A percentile compares a stretch with the other conserved stretches of the same genome.
Conservation (phyloP, 1,284 basidiomycete genomes). For the Trichosporon asahii region DNA sequence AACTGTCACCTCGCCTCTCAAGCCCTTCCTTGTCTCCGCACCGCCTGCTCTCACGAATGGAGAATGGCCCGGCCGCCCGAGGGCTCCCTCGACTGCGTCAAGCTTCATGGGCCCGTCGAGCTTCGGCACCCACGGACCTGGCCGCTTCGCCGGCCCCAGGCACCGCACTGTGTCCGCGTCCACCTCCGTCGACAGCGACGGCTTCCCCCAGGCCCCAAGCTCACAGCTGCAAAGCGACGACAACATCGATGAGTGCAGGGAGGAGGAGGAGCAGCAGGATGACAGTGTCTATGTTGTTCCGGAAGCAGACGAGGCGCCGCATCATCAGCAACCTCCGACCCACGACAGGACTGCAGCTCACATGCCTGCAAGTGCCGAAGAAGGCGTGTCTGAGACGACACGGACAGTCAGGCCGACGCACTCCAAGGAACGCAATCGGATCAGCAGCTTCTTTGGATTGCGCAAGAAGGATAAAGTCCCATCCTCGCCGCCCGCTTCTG, state of each 20-base stretch:
- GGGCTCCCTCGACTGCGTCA: neutral
- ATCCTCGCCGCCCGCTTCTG: constrained; percentile 1
- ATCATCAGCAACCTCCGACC: neutral
- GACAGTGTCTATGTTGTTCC: constrained; percentile 16
- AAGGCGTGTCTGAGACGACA: neutral
- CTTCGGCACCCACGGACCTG: neutral
- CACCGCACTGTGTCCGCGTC: constrained; percentile 10
- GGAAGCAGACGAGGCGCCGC: neutral
- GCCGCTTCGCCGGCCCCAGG: neutral
- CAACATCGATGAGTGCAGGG: constrained; percentile 5
- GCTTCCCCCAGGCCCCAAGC: neutral
- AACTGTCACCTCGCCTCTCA: constrained; percentile 16
- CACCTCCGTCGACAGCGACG: constrained; percentile 22
- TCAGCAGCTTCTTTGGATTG: constrained; percentile 20
- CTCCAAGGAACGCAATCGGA: constrained; percentile 12
- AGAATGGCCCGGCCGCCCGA: constrained; percentile 20
- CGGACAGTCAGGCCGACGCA: neutral
- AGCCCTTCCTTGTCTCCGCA: constrained; percentile 39
- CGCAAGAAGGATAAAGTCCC: constrained; percentile 18
- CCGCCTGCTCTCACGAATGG: constrained; percentile 37
- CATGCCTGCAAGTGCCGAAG: neutral
- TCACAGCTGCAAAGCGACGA: neutral
- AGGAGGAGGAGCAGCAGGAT: constrained; percentile 23
- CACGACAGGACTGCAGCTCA: neutral
- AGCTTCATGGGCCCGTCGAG: neutral